Evolutionary conservation across 306 rosid species (phyloP).

Genomic region (Senna siamea): DNA sequence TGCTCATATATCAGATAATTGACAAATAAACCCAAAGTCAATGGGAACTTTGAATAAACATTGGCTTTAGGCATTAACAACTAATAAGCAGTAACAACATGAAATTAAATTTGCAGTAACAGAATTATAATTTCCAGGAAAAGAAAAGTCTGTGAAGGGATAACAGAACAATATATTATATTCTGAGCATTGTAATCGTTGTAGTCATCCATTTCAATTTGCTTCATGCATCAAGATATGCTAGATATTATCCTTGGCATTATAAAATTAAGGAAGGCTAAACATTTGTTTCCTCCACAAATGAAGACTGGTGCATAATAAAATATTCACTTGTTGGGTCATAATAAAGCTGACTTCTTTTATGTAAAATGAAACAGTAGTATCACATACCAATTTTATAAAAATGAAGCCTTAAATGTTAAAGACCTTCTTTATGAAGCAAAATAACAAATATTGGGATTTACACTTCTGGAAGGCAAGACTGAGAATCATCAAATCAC

Average conservation of each 20-base stretch:
- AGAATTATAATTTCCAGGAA: slow-evolving; percentile 18
- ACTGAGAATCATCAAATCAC: slow-evolving; percentile 28
- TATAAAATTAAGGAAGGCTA: slow-evolving; percentile 17
- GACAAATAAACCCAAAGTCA: background rate
- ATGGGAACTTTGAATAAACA: background rate
- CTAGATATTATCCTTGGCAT: slow-evolving; percentile 19
- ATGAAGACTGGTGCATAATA: slow-evolving; percentile 21
- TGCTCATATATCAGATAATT: slow-evolving; percentile 29
- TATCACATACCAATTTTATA: slow-evolving; percentile 30
- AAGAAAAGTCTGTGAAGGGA: slow-evolving; percentile 18
- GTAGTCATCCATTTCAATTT: slow-evolving; percentile 4
- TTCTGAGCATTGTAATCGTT: slow-evolving; percentile 26
- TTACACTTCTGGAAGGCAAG: slow-evolving; percentile 18
- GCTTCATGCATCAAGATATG: slow-evolving; percentile 17
- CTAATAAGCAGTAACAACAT: background rate
- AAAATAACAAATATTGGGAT: slow-evolving; percentile 23
- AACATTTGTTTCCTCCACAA: slow-evolving; percentile 28
- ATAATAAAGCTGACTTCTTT: slow-evolving; percentile 31
- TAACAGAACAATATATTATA: background rate
- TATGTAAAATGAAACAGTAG: slow-evolving; percentile 23
- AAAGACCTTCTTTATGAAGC: slow-evolving; percentile 19
- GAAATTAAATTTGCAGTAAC: slow-evolving; percentile 2
- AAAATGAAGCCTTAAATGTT: slow-evolving; percentile 11
- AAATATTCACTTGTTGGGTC: slow-evolving; percentile 7
- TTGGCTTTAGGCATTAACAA: background rate